phyloP scores from a whole-genome alignment of 306 rosid genomes.

The Ziziphus jujuba region DNA sequence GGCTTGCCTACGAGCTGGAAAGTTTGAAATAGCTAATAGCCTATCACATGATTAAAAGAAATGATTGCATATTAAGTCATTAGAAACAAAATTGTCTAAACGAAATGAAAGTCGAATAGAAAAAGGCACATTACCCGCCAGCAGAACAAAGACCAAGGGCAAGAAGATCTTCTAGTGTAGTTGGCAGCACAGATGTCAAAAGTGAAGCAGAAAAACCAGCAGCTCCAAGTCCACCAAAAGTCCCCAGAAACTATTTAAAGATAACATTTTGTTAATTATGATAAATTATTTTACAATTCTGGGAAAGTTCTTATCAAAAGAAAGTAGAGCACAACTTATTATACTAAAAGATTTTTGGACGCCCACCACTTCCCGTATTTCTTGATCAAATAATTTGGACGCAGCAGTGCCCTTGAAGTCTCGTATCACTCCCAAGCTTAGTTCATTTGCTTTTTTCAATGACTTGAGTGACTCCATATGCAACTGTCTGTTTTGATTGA shows the following conservation, averaged over 20 bases:
- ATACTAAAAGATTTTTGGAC: conserved; percentile 15
- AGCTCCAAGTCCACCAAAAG: conserved; percentile 88
- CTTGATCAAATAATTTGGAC: conserved; percentile 72
- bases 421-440: conserved; percentile 58
- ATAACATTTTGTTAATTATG: too few species aligned
- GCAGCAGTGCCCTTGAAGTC: conserved; percentile 70
- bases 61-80: background rate
- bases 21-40: conserved; percentile 65
- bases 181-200: conserved; percentile 81
- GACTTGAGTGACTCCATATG: conserved; percentile 52
- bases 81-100: background rate
- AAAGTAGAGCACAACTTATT: background rate
- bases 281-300: too few species aligned
- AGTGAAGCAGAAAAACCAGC: conserved; percentile 97
- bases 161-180: conserved; percentile 89
- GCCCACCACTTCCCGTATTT: conserved; percentile 79
- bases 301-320: background rate
- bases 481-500: conserved; percentile 42
- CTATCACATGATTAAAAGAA: conserved; percentile 36
- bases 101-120: conserved; percentile 13
- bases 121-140: conserved; percentile 72
- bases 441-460: conserved; percentile 53
- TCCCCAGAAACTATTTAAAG: conserved; percentile 61
- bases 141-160: conserved; percentile 97
- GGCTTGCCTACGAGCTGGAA: conserved; percentile 66